Evolutionary conservation across 768 basidiomycete species (phyloP).

Genomic region (Mycena leptocephala): DNA sequence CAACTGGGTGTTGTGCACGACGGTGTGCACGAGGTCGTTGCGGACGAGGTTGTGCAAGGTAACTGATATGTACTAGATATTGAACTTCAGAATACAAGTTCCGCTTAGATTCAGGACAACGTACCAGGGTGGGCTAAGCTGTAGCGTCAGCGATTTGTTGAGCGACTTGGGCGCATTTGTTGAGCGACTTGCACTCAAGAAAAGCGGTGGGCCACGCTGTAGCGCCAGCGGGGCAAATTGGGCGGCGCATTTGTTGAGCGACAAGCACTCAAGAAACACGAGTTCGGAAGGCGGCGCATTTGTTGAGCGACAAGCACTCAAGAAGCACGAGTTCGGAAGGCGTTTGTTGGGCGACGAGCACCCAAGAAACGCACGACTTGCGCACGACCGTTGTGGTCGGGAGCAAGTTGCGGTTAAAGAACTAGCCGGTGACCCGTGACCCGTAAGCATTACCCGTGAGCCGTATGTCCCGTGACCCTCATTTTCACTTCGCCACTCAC

Average conservation of each 20-base stretch:
- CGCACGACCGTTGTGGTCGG: not conserved
- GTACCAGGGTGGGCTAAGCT: no score
- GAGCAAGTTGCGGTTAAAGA: not conserved
- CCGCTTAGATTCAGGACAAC: not conserved
- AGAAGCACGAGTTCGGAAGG: not conserved
- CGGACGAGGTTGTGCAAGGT: no score
- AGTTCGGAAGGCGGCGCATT: no score
- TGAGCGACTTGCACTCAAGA: constrained; percentile 9
- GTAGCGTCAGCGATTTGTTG: no score
- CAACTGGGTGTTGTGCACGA: no score
- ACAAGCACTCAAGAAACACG: not conserved
- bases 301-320: no score
- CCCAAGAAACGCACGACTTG: constrained; percentile 18
- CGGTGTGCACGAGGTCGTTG: no score
- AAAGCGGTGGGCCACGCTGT: no score
- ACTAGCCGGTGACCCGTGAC: not conserved
- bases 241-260: not conserved
- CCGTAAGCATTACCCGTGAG: no score
- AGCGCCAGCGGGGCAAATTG: no score
- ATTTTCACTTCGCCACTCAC: not conserved
- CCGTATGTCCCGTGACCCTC: not conserved
- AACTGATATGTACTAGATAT: no score
- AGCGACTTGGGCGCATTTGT: not conserved
- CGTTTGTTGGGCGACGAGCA: constrained; percentile 4
- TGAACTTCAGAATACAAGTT: not conserved